These are phyloP conservation scores for Fallopia convolvulus DNA, from an alignment of 148 eudicot species.

Conservation along the genomic window DNA sequence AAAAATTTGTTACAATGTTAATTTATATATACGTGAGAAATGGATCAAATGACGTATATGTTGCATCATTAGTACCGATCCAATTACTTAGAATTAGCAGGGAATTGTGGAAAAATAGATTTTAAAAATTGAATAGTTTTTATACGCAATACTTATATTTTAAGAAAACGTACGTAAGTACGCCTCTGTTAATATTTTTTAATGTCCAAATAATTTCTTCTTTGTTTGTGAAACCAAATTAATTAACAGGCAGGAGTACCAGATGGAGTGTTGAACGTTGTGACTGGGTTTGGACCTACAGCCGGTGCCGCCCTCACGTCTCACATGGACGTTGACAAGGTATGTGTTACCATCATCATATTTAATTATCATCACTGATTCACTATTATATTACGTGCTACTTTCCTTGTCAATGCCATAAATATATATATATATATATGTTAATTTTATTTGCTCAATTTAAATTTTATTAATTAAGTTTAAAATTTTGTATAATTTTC, in stretches of 20 bases:
- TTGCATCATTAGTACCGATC: no score
- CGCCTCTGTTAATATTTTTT: no score
- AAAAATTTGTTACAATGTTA: no score
- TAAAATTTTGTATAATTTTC: background rate
- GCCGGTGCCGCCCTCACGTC: slow-evolving; percentile 77
- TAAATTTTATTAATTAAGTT: background rate
- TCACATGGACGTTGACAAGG: slow-evolving; percentile 90
- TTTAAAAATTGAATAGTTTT: no score
- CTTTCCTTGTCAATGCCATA: no score
- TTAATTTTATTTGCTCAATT: background rate
- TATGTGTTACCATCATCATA: background rate
- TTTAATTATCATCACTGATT: background rate
- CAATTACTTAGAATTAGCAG: no score
- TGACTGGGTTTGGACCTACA: slow-evolving; percentile 58
- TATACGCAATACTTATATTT: no score
- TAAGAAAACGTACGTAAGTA: no score
- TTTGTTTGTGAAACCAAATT: background rate
- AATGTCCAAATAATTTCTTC: background rate
- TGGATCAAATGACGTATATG: no score
- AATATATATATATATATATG: no score
- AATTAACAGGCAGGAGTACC: slow-evolving; percentile 77
- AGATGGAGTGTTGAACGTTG: slow-evolving; percentile 74
- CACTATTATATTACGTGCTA: background rate
- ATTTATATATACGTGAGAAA: no score
- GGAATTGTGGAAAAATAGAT: no score